Evolutionary conservation across 163 green algal genomes (phyloP), one percentile per base, ranked within the genome.

Genomic region (Prototheca wickerhamii): DNA sequence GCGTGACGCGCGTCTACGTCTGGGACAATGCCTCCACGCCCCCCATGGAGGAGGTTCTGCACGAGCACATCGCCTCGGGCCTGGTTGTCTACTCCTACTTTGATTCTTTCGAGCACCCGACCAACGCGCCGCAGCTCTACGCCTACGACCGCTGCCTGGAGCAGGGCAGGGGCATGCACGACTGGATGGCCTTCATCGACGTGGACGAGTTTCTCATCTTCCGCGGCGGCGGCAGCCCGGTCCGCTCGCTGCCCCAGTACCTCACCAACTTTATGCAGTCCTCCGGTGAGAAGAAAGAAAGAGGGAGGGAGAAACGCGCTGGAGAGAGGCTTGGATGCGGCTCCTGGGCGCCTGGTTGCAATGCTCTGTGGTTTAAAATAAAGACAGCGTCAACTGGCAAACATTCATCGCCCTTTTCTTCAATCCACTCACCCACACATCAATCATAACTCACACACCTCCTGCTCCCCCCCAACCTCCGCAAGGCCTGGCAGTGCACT

Each of bases 161-260:
- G 21, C 46, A 65, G 26, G 60, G 74, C 35, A 40, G 67, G 2
- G 4, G 28, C 23, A 51, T 49, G n/a, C 78, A 86, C 58, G 46
- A 51, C 25, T 86, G 75, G 70, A 75, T 86, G 34, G 69, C 55
- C 3, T 86, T 86, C 55, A 69, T 84, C 12, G 78, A 86, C 42
- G 71, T 68, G 31, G 72, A 86, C 31, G 78, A 86, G 56, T 86
- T 82, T 57, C 26, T 86, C 20, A 60, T 86, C 31, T 73, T 86
- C 52, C 67, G 34, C 20, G 57, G 67, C 34, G 12, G 23, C 5
- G 43, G 25, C 1, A 12, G 43, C 2, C 25, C 53, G 5, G 8
- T 73, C 29, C 60, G 60, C 17, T 54, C 29, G 32, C 56, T 83
- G 50, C 69, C 72, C 12, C 30, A 51, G 21, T 60, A 78, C 7